Percentiles rank a stretch among this genome's conserved stretches.
Conservation (phyloP, 352 stramenopile species). For the Pythium grandisporangium region DNA sequence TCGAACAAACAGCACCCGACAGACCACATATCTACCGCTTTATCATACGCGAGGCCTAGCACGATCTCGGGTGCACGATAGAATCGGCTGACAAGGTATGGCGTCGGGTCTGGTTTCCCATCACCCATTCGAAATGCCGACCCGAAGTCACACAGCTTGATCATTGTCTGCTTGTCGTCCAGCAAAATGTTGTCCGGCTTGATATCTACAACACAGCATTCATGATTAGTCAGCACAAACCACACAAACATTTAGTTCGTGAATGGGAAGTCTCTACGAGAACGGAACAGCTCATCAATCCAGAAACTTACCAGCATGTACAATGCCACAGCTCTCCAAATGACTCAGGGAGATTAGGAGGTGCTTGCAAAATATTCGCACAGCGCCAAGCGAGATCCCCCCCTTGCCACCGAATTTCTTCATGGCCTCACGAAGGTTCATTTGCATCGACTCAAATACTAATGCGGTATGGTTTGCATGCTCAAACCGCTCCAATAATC, state of each 20-base stretch:
- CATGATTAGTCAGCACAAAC: no score
- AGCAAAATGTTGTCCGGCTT: constrained; percentile 98
- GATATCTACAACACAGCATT: constrained; percentile 76
- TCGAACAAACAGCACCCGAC: constrained; percentile 96
- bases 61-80: constrained; percentile 97
- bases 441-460: constrained; percentile 96
- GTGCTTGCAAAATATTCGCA: constrained; percentile 78
- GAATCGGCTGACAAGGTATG: constrained; percentile 98
- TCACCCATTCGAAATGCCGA: constrained; percentile 91
- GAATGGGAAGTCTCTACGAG: no score
- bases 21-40: constrained; percentile 97
- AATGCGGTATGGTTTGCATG: constrained; percentile 95
- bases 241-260: no score
- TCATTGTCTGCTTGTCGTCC: constrained; percentile 90
- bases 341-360: constrained; percentile 72
- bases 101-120: constrained; percentile 91
- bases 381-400: constrained; percentile 78
- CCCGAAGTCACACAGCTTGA: constrained; percentile 98
- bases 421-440: constrained; percentile 94
- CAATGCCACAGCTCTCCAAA: constrained; percentile 68
- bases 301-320: constrained; percentile 82
- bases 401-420: constrained; percentile 85
- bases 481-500: constrained; percentile 79
- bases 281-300: no score
- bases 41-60: constrained; percentile 88